These are phyloP conservation scores for Geosmithia putterillii DNA, from an alignment of 2,329 filamentous ascomycete genomes.

Conservation along the genomic window DNA sequence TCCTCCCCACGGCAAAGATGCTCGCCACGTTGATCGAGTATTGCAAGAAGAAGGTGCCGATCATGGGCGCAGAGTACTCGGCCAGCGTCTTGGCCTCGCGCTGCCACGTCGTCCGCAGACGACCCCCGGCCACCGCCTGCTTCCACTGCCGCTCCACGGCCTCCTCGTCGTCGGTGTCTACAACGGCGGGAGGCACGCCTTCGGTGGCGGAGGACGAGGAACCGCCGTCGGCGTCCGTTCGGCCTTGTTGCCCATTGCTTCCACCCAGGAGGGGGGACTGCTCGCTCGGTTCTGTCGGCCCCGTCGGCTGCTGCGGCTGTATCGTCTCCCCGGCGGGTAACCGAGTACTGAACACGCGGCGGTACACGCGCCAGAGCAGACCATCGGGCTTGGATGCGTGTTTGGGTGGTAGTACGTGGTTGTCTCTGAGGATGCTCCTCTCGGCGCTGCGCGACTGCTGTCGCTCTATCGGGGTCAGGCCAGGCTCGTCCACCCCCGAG, in stretches of 20 bases:
- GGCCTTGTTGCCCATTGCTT: background rate
- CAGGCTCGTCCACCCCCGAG: conserved; percentile 32
- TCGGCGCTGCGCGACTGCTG: conserved; percentile 46
- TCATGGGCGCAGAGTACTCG: conserved; percentile 57
- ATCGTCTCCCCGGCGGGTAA: conserved; percentile 14
- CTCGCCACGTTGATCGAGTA: conserved; percentile 76
- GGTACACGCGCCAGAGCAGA: conserved; percentile 28
- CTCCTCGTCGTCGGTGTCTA: conserved; percentile 33
- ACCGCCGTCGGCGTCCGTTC: background rate
- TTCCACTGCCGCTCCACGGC: conserved; percentile 65
- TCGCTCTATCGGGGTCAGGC: conserved; percentile 41
- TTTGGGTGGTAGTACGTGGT: conserved; percentile 53
- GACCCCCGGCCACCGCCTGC: conserved; percentile 67
- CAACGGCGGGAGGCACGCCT: too few species aligned
- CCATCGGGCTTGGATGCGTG: conserved; percentile 24
- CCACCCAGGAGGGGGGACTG: conserved; percentile 16
- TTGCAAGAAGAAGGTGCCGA: conserved; percentile 63
- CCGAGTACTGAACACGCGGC: conserved; percentile 43
- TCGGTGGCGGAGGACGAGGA: too few species aligned
- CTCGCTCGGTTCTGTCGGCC: conserved; percentile 20
- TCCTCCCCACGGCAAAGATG: conserved; percentile 65
- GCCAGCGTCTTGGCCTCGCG: conserved; percentile 74
- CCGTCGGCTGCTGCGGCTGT: too few species aligned
- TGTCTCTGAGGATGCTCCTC: conserved; percentile 49
- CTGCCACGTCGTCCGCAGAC: conserved; percentile 83